Conservation (phyloP, 1,284 basidiomycete species). For the Gymnopus androsaceus region DNA sequence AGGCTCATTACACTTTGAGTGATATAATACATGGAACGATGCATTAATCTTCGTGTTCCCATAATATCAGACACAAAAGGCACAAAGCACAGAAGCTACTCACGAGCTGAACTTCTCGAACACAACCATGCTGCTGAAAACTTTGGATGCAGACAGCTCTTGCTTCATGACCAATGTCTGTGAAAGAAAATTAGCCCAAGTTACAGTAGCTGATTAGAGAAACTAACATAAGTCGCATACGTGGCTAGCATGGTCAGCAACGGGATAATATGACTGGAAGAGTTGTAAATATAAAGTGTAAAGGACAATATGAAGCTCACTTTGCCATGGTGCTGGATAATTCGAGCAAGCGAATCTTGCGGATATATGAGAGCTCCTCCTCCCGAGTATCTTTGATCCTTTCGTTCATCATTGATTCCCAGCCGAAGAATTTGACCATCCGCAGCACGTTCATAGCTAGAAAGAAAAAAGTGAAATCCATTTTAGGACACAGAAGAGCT, state of each 20-base stretch:
- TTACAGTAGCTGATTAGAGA: not conserved
- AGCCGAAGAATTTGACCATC: constrained; percentile 75
- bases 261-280: constrained; percentile 47
- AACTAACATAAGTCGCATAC: constrained; percentile 40
- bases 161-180: constrained; percentile 43
- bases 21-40: not conserved
- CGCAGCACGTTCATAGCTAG: constrained; percentile 51
- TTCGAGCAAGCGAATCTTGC: constrained; percentile 42
- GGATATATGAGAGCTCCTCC: constrained; percentile 53
- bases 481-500: not conserved
- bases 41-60: not conserved
- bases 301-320: not conserved
- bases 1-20: constrained; percentile 3
- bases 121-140: constrained; percentile 26
- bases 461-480: no score
- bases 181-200: not conserved
- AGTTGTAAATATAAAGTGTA: not conserved
- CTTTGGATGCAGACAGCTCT: constrained; percentile 20
- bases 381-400: constrained; percentile 56
- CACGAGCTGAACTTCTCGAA: constrained; percentile 24
- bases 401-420: constrained; percentile 60
- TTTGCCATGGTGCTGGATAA: constrained; percentile 6
- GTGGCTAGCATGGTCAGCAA: constrained; percentile 57
- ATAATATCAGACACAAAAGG: no score
- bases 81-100: constrained; percentile 9